phyloP scores from a whole-genome alignment of 257 asterid species.

The Anisodus acutangulus region DNA sequence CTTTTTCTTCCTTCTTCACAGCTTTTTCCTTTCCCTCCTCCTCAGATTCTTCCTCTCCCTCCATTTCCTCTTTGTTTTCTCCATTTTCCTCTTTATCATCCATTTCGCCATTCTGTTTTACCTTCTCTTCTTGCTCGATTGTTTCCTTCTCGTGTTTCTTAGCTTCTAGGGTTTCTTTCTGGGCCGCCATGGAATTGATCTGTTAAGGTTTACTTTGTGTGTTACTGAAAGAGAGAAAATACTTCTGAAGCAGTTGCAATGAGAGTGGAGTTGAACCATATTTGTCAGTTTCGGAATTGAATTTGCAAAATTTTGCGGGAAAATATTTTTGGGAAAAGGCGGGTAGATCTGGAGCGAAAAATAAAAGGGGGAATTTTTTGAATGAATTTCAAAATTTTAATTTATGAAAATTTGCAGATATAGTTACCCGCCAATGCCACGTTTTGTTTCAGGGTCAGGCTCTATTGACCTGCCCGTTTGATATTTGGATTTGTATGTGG shows the following conservation, averaged over 20 bases:
- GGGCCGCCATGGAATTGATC: conserved; percentile 57
- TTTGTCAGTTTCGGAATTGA: no score
- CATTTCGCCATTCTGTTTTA: conserved; percentile 2
- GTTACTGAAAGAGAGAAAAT: neutral
- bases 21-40: no score
- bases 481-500: neutral
- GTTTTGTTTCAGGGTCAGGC: neutral
- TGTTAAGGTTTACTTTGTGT: neutral
- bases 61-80: no score
- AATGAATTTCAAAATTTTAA: neutral
- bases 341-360: conserved; percentile 17
- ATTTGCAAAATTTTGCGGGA: neutral
- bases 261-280: no score
- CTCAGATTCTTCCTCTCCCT: no score
- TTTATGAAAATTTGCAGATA: neutral
- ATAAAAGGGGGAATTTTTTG: neutral
- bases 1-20: no score
- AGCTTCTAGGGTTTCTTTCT: conserved; percentile 46
- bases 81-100: neutral
- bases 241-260: neutral
- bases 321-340: conserved; percentile 6
- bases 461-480: neutral
- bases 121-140: neutral
- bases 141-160: conserved; percentile 11
- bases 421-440: neutral